Conservation (phyloP, 2,329 filamentous ascomycete species). For the Chaetomium globosum region DNA sequence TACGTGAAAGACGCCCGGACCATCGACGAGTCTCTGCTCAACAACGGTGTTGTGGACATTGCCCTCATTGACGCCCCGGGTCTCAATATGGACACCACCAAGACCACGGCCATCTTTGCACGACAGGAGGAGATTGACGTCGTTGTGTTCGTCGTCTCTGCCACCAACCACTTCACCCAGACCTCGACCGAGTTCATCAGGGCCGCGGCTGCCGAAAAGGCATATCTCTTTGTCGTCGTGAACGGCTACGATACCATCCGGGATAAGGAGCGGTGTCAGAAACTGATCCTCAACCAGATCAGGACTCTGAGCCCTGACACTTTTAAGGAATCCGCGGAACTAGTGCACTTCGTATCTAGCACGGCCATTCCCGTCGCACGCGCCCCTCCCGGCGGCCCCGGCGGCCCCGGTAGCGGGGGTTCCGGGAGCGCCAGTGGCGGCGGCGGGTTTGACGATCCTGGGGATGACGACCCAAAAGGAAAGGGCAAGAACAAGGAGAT, state of each 20-base stretch:
- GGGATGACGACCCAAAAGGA: constrained; percentile 62
- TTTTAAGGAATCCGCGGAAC: constrained; percentile 85
- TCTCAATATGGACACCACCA: constrained; percentile 91
- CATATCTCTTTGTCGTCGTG: constrained; percentile 98
- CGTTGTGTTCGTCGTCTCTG: constrained; percentile 96
- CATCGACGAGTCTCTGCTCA: constrained; percentile 90
- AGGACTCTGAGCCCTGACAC: constrained; percentile 85
- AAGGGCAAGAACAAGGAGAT: constrained; percentile 91
- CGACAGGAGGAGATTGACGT: constrained; percentile 98
- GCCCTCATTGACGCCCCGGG: constrained; percentile 95
- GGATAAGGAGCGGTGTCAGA: constrained; percentile 87
- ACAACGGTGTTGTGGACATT: constrained; percentile 97
- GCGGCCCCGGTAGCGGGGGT: constrained; percentile 48
- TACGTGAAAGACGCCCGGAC: constrained; percentile 88
- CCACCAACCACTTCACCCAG: constrained; percentile 95
- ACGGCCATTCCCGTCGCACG: constrained; percentile 82
- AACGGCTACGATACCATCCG: constrained; percentile 95
- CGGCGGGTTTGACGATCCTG: constrained; percentile 58
- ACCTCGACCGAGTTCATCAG: constrained; percentile 98
- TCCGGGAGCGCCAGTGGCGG: constrained; percentile 57
- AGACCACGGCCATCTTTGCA: constrained; percentile 96
- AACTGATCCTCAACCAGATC: constrained; percentile 91
- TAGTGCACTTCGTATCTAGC: constrained; percentile 97
- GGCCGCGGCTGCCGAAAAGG: constrained; percentile 93
- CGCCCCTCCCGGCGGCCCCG: constrained; percentile 57